phyloP scores from a whole-genome alignment of 2,329 filamentous ascomycete genomes.

The Exophiala sp. region DNA sequence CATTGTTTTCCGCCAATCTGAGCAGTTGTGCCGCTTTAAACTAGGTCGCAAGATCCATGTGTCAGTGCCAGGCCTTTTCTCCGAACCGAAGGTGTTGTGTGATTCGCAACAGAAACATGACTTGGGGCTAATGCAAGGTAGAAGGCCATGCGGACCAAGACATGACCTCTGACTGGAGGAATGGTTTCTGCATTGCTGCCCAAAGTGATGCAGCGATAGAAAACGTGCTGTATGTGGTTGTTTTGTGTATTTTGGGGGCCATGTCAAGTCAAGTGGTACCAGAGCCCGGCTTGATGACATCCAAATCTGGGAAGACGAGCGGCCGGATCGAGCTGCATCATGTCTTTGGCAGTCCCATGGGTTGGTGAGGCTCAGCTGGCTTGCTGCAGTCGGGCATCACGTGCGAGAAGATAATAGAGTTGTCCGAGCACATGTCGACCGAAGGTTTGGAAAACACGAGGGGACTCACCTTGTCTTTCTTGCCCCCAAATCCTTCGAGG shows the following conservation, averaged over 20 bases:
- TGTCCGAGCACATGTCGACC: constrained; percentile 1
- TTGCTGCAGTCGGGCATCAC: constrained; percentile 14
- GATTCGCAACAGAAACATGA: constrained; percentile 12
- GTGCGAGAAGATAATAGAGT: constrained; percentile 6
- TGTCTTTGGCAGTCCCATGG: constrained; percentile 1
- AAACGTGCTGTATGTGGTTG: constrained; percentile 20
- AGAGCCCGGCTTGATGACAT: constrained; percentile 4
- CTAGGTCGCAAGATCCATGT: constrained; percentile 50
- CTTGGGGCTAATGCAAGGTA: constrained; percentile 27
- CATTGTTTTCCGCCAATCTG: constrained; percentile 81
- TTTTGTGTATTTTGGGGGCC: constrained; percentile 25
- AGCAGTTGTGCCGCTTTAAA: constrained; percentile 84
- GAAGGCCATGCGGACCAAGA: constrained; percentile 7
- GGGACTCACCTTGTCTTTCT: constrained; percentile 88
- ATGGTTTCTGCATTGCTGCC: constrained; percentile 35
- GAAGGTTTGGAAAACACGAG: constrained; percentile 2
- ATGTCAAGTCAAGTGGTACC: constrained; percentile 7
- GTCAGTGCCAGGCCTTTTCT: constrained; percentile 33
- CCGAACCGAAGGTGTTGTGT: constrained; percentile 37
- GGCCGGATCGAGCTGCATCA: background rate
- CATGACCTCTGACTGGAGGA: constrained; percentile 16
- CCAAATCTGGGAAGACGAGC: constrained; percentile 1
- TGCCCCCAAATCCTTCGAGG: constrained; percentile 91
- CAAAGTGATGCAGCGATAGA: constrained; percentile 31
- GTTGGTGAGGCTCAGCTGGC: constrained; percentile 18